Evolutionary conservation across 306 rosid genomes (phyloP), one percentile per base, ranked within the genome.

Genomic region (Citrullus amarus): DNA sequence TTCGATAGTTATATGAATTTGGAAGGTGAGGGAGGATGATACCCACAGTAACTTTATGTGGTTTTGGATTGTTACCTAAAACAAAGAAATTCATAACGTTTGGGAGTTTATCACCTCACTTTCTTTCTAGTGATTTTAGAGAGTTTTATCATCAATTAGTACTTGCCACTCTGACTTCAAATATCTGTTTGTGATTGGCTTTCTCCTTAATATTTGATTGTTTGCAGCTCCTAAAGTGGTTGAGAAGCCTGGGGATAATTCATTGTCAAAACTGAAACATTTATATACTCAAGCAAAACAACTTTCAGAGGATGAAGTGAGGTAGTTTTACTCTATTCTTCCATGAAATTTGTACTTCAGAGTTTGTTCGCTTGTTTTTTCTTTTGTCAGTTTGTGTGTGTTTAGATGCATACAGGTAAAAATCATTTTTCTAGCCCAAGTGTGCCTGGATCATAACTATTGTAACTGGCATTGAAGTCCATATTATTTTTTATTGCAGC

Each of bases 181-280:
- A 48, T 78, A 54, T 59, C 70, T 82, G 78, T n/a, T 0, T 30
- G 36, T 82, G 11, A 59, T 71, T 81, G 75, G 58, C 67, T 77
- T 79, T 44, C 57, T 78, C 54, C 81, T 58, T 53, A 53, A 50
- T 63, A 17, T 28, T 58, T 81, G 67, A 48, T 36, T 80, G 70
- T 4, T 32, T 82, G 77, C 87, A 92, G 99, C 92, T 88, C 99
- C 99, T 28, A 97, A 92, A 85, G 78, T 92, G 85, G 99, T 95
- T 82, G 99, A 95, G 88, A 95, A 92, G 89, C 91, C 97, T 54
- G 99, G 99, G 61, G 97, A 95, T 85, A 90, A 4, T 88, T 91
- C 99, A 1, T 90, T 95, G 78, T 48, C 86, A 6, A 92, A 54
- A 84, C 86, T 95, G 75, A 95, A 84, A 86, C 0, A 16, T 25